Percentiles rank a stretch among this genome's conserved stretches.
Evolutionary conservation across 2,329 filamentous ascomycete species (phyloP).

Genomic region (Talaromyces sp.): DNA sequence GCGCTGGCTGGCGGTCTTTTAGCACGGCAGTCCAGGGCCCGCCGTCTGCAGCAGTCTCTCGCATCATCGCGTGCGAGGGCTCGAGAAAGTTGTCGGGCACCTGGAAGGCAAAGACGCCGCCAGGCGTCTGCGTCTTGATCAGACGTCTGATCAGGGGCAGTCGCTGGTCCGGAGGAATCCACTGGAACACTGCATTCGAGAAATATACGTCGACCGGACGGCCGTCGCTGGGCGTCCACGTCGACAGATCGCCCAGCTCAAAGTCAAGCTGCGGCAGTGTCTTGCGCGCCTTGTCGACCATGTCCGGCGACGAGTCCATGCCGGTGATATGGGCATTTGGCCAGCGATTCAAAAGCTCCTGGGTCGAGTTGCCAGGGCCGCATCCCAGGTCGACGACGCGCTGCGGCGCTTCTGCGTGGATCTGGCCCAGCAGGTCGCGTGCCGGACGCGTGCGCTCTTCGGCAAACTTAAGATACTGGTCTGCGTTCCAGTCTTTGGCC

Average conservation of each 20-base stretch:
- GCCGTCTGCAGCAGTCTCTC: conserved; percentile 31
- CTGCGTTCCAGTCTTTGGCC: conserved; percentile 48
- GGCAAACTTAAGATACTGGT: conserved; percentile 53
- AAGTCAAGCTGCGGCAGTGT: conserved; percentile 42
- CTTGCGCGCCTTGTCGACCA: conserved; percentile 47
- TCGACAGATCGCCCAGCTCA: conserved; percentile 40
- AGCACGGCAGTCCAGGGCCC: conserved; percentile 37
- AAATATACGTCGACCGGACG: conserved; percentile 43
- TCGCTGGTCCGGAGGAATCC: conserved; percentile 37
- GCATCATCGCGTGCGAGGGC: conserved; percentile 48
- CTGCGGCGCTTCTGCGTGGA: conserved; percentile 37
- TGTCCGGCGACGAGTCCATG: conserved; percentile 52
- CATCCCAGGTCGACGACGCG: conserved; percentile 55
- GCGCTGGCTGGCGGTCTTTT: conserved; percentile 24
- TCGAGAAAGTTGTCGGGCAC: conserved; percentile 49
- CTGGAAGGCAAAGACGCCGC: conserved; percentile 52
- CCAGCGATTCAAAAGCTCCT: conserved; percentile 44
- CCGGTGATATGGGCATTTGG: conserved; percentile 45
- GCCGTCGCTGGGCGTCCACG: conserved; percentile 26
- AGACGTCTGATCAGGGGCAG: conserved; percentile 45
- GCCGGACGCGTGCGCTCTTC: conserved; percentile 50
- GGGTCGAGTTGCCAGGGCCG: conserved; percentile 56
- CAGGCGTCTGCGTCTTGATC: conserved; percentile 34
- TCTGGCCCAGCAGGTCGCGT: conserved; percentile 48
- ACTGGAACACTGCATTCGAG: conserved; percentile 57